phyloP scores from a whole-genome alignment of 768 basidiomycete genomes.

The Candolleomyces aberdarensis region DNA sequence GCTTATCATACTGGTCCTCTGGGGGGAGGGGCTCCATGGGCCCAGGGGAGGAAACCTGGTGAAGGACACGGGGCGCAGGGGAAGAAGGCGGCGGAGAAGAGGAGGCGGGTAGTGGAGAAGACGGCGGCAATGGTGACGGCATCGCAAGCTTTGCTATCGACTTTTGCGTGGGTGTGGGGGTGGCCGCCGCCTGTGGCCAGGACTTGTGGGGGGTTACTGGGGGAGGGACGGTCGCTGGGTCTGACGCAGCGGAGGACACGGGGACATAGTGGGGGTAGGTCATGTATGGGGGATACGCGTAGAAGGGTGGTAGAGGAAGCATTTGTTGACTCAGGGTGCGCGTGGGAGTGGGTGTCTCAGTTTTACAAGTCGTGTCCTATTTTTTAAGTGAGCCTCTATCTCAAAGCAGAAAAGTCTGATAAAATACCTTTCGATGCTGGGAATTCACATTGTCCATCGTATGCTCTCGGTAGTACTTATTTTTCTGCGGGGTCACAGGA shows the following conservation, averaged over 20 bases:
- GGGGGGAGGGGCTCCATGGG: constrained; percentile 65
- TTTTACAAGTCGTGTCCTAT: constrained; percentile 30
- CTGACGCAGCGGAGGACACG: not conserved
- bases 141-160: constrained; percentile 11
- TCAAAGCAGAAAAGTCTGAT: constrained; percentile 14
- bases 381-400: constrained; percentile 12
- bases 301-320: constrained; percentile 29
- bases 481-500: constrained; percentile 58
- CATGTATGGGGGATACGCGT: constrained; percentile 39
- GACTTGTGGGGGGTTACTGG: constrained; percentile 50
- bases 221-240: constrained; percentile 13
- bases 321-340: constrained; percentile 27
- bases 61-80: constrained; percentile 56
- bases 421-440: constrained; percentile 26
- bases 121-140: constrained; percentile 52
- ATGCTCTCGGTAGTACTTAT: constrained; percentile 60
- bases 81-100: constrained; percentile 60
- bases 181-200: constrained; percentile 22
- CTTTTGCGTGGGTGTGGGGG: constrained; percentile 18
- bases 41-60: constrained; percentile 82
- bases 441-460: constrained; percentile 31
- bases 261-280: constrained; percentile 36
- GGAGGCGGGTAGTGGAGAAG: constrained; percentile 50
- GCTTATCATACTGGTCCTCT: constrained; percentile 61
- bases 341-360: constrained; percentile 46